These are phyloP conservation scores for Nematodospora valgi DNA, from an alignment of 805 yeast genomes.

Conservation along the genomic window DNA sequence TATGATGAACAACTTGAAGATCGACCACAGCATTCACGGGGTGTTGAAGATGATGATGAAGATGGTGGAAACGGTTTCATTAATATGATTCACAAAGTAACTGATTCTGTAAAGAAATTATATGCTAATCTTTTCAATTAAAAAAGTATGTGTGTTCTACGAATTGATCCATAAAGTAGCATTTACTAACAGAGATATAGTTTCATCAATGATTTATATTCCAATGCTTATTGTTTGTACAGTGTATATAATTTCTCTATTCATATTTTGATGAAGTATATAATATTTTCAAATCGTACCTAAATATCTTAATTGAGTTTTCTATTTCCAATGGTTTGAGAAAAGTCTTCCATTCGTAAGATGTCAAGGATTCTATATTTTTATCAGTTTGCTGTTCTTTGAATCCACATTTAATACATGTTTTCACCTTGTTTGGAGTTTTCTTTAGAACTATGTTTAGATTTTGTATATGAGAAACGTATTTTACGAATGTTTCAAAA, in stretches of 20 bases:
- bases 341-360: constrained; percentile 17
- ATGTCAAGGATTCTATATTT: constrained; percentile 10
- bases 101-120: constrained; percentile 9
- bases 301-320: constrained; percentile 7
- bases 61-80: constrained; percentile 2
- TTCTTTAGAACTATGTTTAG: constrained; percentile 24
- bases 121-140: constrained; percentile 7
- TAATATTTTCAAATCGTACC: constrained; percentile 3
- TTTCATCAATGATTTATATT: neutral
- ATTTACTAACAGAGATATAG: neutral
- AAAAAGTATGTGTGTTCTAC: neutral
- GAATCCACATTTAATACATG: constrained; percentile 35
- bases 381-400: constrained; percentile 11
- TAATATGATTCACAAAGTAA: constrained; percentile 7
- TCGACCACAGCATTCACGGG: neutral
- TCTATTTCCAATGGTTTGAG: constrained; percentile 16
- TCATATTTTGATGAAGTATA: constrained; percentile 3
- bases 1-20: neutral
- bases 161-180: neutral
- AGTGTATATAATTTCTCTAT: neutral
- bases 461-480: constrained; percentile 18
- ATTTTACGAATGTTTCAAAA: constrained; percentile 15
- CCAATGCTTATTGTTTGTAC: neutral
- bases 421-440: constrained; percentile 17
- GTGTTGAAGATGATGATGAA: neutral